Conservation (phyloP, 306 rosid genomes). For the Geum urbanum region DNA sequence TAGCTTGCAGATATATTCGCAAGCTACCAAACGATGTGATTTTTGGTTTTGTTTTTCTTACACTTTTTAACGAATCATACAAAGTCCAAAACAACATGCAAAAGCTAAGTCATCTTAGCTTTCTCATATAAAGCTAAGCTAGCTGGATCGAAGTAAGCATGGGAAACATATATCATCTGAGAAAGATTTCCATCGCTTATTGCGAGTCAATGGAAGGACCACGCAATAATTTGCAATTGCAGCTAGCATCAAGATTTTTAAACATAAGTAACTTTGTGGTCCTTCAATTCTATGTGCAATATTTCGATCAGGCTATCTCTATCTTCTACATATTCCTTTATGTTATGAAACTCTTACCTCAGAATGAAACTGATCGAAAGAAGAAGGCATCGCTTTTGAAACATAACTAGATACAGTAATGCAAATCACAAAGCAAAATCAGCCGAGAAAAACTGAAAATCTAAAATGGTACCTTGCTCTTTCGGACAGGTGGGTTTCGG, state of each 20-base stretch:
- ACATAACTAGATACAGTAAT: too few relatives aligned
- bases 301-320: constrained; percentile 4
- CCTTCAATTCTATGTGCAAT: background rate
- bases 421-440: too few relatives aligned
- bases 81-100: too few relatives aligned
- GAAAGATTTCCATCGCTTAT: constrained; percentile 20
- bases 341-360: background rate
- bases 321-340: background rate
- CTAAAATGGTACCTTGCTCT: too few relatives aligned
- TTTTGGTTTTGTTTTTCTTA: background rate
- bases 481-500: too few relatives aligned
- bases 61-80: background rate
- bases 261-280: constrained; percentile 24
- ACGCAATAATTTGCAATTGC: constrained; percentile 44
- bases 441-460: too few relatives aligned
- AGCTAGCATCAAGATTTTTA: constrained; percentile 51
- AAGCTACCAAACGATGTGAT: constrained; percentile 12
- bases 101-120: background rate
- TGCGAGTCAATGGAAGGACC: constrained; percentile 52
- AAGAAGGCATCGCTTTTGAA: background rate
- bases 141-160: background rate
- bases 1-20: background rate
- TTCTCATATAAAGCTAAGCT: background rate
- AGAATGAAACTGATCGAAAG: background rate
- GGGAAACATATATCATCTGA: constrained; percentile 18